Conservation (phyloP, 78 protist species). For the Emiliania huxleyi region DNA sequence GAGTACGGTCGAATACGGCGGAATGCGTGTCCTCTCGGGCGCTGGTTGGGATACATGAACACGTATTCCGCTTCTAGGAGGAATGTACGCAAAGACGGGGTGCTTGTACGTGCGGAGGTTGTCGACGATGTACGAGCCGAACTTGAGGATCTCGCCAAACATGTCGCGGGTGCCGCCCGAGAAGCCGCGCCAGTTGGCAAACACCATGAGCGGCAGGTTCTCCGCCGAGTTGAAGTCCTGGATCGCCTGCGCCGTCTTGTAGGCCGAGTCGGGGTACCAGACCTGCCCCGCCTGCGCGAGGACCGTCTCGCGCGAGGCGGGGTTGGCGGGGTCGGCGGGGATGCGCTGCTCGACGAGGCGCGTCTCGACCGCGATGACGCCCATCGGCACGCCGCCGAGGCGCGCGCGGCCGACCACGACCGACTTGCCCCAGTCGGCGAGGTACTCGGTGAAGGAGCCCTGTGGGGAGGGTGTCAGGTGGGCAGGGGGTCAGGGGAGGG, state of each 20-base stretch:
- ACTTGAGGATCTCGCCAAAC: conserved; percentile 94
- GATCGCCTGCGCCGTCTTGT: conserved; percentile 95
- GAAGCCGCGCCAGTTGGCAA: conserved; percentile 98
- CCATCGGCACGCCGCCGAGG: conserved; percentile 95
- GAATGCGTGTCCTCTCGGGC: too few species aligned
- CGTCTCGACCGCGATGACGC: conserved; percentile 92
- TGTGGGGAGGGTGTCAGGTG: too few species aligned
- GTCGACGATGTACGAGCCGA: conserved; percentile 91
- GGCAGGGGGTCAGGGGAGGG: too few species aligned
- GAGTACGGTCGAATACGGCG: too few species aligned
- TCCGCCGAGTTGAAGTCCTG: conserved; percentile 83
- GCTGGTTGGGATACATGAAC: too few species aligned
- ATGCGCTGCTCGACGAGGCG: conserved; percentile 72
- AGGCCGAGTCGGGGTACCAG: conserved; percentile 96
- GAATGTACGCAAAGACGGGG: conserved; percentile 90
- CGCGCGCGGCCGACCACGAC: conserved; percentile 93
- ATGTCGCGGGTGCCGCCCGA: conserved; percentile 98
- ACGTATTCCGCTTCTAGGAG: too few species aligned
- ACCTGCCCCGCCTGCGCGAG: conserved; percentile 90
- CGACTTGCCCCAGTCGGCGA: conserved; percentile 94
- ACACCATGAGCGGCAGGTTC: conserved; percentile 65
- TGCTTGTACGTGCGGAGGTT: conserved; percentile 80
- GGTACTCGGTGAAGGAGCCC: conserved; percentile 82
- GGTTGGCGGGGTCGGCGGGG: conserved; percentile 95
- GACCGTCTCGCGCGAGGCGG: conserved; percentile 53